phyloP scores from a whole-genome alignment of 2,329 filamentous ascomycete genomes.

The Trichoderma harzianum region DNA sequence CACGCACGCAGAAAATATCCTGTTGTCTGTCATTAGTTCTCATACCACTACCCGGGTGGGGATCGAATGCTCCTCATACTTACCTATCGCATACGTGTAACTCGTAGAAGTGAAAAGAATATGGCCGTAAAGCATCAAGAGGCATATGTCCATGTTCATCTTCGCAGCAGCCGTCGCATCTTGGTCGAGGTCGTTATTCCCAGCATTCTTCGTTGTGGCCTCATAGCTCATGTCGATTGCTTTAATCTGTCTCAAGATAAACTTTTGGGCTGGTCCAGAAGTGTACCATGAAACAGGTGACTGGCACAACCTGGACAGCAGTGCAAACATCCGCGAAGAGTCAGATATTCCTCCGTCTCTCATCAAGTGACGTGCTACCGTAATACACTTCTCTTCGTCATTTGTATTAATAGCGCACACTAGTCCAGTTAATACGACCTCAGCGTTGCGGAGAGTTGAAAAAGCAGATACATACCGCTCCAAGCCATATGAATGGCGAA shows the following conservation, averaged over 20 bases:
- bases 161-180: background rate
- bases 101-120: slow-evolving; percentile 81
- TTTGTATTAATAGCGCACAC: slow-evolving; percentile 79
- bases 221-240: slow-evolving; percentile 68
- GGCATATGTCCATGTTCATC: slow-evolving; percentile 65
- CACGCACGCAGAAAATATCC: slow-evolving; percentile 81
- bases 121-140: slow-evolving; percentile 87
- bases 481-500: slow-evolving; percentile 75
- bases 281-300: slow-evolving; percentile 73
- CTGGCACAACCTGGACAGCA: slow-evolving; percentile 72
- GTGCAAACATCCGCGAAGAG: slow-evolving; percentile 77
- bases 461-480: slow-evolving; percentile 55
- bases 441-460: background rate
- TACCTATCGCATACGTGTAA: slow-evolving; percentile 77
- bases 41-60: too few relatives aligned
- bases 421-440: slow-evolving; percentile 30
- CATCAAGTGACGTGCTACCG: slow-evolving; percentile 79
- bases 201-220: slow-evolving; percentile 32
- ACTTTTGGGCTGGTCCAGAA: slow-evolving; percentile 81
- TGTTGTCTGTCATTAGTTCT: slow-evolving; percentile 27
- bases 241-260: slow-evolving; percentile 86
- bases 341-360: slow-evolving; percentile 78
- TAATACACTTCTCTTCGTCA: slow-evolving; percentile 72
- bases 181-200: slow-evolving; percentile 23
- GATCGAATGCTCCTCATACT: slow-evolving; percentile 22